Conservation (phyloP, 805 yeast species). For the Kodamaea leandrae region DNA sequence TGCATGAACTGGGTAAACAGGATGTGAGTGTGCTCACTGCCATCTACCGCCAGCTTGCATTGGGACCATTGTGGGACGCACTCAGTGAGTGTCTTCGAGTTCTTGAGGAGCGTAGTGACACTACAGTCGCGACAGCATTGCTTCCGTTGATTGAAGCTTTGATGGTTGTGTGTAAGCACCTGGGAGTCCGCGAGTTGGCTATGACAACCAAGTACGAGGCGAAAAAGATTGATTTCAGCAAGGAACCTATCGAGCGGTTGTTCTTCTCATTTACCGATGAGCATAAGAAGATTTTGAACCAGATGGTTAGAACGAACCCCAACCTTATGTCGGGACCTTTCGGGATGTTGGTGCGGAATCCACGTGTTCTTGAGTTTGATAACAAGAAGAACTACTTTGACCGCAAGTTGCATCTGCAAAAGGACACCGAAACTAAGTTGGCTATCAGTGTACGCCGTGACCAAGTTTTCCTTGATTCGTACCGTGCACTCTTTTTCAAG, state of each 20-base stretch:
- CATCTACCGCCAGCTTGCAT: slow-evolving; percentile 63
- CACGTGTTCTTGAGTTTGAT: slow-evolving; percentile 89
- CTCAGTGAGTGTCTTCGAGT: slow-evolving; percentile 62
- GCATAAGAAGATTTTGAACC: slow-evolving; percentile 83
- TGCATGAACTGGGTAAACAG: slow-evolving; percentile 48
- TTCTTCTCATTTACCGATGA: slow-evolving; percentile 86
- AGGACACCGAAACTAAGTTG: slow-evolving; percentile 47
- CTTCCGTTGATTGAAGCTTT: slow-evolving; percentile 87
- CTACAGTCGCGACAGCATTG: slow-evolving; percentile 66
- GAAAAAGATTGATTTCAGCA: slow-evolving; percentile 61
- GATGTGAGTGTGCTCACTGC: slow-evolving; percentile 40
- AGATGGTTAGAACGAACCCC: slow-evolving; percentile 87
- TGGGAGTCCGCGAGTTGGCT: slow-evolving; percentile 57
- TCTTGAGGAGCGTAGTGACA: slow-evolving; percentile 3
- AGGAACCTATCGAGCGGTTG: slow-evolving; percentile 71
- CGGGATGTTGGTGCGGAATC: slow-evolving; percentile 81
- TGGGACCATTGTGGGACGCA: slow-evolving; percentile 84
- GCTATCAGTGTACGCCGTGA: slow-evolving; percentile 76
- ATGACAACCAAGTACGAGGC: slow-evolving; percentile 57
- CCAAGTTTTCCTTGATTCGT: slow-evolving; percentile 89
- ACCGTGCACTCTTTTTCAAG: slow-evolving; percentile 76
- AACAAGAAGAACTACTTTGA: slow-evolving; percentile 86
- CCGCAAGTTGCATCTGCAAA: slow-evolving; percentile 59
- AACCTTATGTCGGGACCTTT: slow-evolving; percentile 95
- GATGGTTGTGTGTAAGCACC: slow-evolving; percentile 94